phyloP scores from a whole-genome alignment of 1,284 basidiomycete genomes.

The Volvariella surrecta region DNA sequence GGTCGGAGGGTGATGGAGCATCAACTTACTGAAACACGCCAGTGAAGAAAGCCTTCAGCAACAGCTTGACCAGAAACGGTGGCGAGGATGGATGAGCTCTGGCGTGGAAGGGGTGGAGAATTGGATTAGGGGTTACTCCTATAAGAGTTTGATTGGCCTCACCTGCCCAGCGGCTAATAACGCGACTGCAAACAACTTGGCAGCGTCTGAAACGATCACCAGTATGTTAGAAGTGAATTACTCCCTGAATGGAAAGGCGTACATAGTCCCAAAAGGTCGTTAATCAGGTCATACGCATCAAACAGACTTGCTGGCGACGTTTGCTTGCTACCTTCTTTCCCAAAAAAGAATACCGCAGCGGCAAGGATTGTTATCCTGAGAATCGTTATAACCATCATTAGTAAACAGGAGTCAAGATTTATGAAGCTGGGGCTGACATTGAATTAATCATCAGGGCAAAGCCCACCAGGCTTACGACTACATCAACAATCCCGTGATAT shows the following conservation, averaged over 20 bases:
- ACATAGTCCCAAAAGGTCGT: constrained; percentile 59
- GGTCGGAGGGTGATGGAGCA: neutral
- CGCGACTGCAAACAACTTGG: constrained; percentile 80
- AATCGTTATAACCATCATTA: neutral
- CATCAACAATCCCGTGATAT: constrained; percentile 66
- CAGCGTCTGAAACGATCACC: constrained; percentile 41
- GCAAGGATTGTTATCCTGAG: constrained; percentile 62
- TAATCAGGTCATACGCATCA: constrained; percentile 74
- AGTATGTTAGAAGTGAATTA: too few relatives aligned
- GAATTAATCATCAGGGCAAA: constrained; percentile 87
- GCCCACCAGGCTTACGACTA: constrained; percentile 60
- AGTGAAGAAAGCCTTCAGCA: constrained; percentile 89
- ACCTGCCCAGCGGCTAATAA: constrained; percentile 76
- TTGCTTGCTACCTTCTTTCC: constrained; percentile 17
- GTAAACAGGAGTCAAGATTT: neutral
- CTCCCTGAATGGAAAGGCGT: constrained; percentile 14
- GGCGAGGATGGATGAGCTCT: constrained; percentile 89
- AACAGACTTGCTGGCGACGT: constrained; percentile 64
- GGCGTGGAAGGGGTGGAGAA: constrained; percentile 2
- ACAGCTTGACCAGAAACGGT: constrained; percentile 92
- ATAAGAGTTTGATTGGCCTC: neutral
- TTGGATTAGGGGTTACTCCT: neutral
- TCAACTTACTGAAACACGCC: constrained; percentile 72
- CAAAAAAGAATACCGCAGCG: constrained; percentile 69
- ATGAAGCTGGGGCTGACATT: constrained; percentile 34